Percentiles rank a stretch among this genome's conserved stretches.
These are phyloP conservation scores for Mycothermus thermophilus DNA, from an alignment of 495 filamentous ascomycete genomes.

Conservation along the genomic window DNA sequence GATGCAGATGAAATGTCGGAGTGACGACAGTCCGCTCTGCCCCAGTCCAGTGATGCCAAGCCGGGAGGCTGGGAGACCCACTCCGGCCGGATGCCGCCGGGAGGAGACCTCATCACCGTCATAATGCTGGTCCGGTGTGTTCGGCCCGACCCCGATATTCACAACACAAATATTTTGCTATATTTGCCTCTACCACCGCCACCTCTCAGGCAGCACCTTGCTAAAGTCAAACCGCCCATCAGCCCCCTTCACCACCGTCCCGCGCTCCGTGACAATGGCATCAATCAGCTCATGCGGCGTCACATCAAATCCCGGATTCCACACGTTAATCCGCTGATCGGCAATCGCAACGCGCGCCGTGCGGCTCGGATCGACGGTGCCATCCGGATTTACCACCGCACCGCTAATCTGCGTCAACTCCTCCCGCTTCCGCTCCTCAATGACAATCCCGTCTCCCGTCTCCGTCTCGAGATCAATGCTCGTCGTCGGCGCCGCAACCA, in stretches of 20 bases:
- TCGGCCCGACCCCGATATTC: too few relatives aligned
- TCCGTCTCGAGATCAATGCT: constrained; percentile 77
- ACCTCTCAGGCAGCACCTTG: constrained; percentile 36
- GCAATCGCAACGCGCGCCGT: constrained; percentile 67
- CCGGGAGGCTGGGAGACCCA: too few relatives aligned
- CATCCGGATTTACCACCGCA: constrained; percentile 39
- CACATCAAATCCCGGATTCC: constrained; percentile 95
- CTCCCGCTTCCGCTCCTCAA: constrained; percentile 66
- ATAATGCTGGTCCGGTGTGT: too few relatives aligned
- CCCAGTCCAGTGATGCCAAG: too few relatives aligned
- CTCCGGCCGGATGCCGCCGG: too few relatives aligned
- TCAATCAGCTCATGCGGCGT: constrained; percentile 80
- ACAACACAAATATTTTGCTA: too few relatives aligned
- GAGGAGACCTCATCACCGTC: too few relatives aligned
- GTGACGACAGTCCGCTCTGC: too few relatives aligned
- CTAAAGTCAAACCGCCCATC: constrained; percentile 64
- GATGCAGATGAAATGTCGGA: too few relatives aligned
- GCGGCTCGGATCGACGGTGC: constrained; percentile 34
- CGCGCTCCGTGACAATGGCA: constrained; percentile 84
- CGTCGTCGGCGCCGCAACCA: constrained; percentile 88
- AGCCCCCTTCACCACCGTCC: constrained; percentile 63
- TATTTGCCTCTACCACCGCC: constrained; percentile 20
- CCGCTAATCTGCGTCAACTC: constrained; percentile 77
- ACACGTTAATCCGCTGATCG: constrained; percentile 66
- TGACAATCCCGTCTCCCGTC: constrained; percentile 63